A percentile compares a stretch with the other conserved stretches of the same genome.
phyloP scores from a whole-genome alignment of 169 alveolate species.

The Eimeria praecox region DNA sequence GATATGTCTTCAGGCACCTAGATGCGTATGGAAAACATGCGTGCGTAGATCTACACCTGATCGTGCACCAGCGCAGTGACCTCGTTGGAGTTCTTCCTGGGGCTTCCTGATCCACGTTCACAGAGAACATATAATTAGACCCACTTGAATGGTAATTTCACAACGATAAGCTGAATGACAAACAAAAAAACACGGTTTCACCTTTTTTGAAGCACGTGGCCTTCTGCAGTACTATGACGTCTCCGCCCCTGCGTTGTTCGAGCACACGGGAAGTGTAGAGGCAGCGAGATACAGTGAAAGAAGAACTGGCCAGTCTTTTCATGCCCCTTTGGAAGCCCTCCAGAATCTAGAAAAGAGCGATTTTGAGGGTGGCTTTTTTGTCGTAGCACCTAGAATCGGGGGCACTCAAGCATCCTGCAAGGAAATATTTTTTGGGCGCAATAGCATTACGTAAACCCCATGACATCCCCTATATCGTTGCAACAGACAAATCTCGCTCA shows the following conservation, averaged over 20 bases:
- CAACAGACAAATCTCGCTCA: neutral
- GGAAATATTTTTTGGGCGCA: neutral
- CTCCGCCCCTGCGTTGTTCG: neutral
- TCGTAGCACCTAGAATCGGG: neutral
- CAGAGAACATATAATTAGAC: neutral
- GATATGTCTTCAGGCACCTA: slow-evolving; percentile 22
- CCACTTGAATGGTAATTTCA: neutral
- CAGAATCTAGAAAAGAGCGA: neutral
- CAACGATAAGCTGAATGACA: neutral
- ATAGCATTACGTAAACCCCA: neutral
- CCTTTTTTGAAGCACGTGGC: neutral
- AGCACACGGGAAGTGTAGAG: neutral
- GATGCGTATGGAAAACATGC: neutral
- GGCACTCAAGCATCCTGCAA: neutral
- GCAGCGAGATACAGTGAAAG: neutral
- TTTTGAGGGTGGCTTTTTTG: neutral
- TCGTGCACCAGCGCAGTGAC: slow-evolving; percentile 71
- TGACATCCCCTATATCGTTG: neutral
- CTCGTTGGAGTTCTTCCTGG: slow-evolving; percentile 50
- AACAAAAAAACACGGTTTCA: neutral
- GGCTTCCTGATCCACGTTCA: slow-evolving; percentile 40
- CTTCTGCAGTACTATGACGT: neutral
- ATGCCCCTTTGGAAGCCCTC: neutral
- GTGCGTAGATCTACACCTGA: neutral
- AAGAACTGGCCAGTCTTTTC: neutral